Evolutionary conservation across 2,329 filamentous ascomycete species (phyloP), one percentile per base, ranked within the genome.

Genomic region (Helicocarpus griseus): DNA sequence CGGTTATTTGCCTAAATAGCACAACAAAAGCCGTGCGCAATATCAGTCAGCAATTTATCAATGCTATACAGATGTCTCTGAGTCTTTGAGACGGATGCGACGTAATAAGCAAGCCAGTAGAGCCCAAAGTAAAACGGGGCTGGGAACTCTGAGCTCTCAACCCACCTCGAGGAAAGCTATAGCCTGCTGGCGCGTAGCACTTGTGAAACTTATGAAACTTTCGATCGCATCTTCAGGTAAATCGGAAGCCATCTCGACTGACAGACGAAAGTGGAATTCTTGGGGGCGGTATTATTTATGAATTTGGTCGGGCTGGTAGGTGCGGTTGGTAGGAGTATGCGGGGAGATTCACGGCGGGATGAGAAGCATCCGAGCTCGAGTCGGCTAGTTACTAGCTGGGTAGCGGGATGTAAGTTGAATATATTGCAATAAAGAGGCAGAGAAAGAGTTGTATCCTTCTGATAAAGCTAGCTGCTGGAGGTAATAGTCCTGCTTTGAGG

Each of bases 1-100:
- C 69, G 65, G 49, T 73, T 67, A 54, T 73, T 68, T 49, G 69
- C 70, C 73, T 74, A 49, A 7, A 54, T n/a, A 19, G n/a, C n/a
- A 44, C 29, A n/a, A 47, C 8, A 36, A 6, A 17, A 3, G 41
- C 5, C 26, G 9, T 5, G 13, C 5, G 22, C 21, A 26, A 24
- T 22, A 26, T n/a, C 17, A 13, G 49, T 43, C 45, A 31, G 43
- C 26, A 17, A 46, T 31, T 38, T 14, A 17, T 4, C 9, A n/a
- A 29, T 39, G 24, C 9, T 47, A 24, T 48, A 4, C 35, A 41
- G 26, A 54, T 35, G 35, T 41, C 24, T 2, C 7, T 11, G 31
- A 21, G 11, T 29, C 14, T 6, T 24, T 40, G 3, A 19, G 5
- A 21, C 7, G 5, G 13, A 19, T 13, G 38, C 8, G 24, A 40